Base-by-base conservation (phyloP, 768 basidiomycete species). In the Boletus edulis region DNA sequence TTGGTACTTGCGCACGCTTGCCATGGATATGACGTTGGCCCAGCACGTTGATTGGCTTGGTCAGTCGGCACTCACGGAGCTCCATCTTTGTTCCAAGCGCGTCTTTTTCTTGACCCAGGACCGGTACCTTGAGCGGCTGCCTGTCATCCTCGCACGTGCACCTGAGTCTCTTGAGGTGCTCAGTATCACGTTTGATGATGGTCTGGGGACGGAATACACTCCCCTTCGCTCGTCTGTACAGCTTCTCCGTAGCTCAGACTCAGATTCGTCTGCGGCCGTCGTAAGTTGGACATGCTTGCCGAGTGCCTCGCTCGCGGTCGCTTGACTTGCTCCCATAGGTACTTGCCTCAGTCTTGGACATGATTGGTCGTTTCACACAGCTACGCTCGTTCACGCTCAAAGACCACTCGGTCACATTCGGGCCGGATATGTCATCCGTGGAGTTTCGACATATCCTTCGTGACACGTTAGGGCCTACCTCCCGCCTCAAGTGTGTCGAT, bases 81-180 rank as follows among this genome's bases (percentile, higher is more conserved):
- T 64, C 18, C 31, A 15, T 11, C 6, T 39, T 17, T 17, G 13
- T 20, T 3, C 13, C 15, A 5, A 35, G 3, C 34, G 34, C 4
- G 2, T 14, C 5, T 35, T 35, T 35, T 14, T 35, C 14, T 14
- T 12, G n/a, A 3, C 1, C 15, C 27, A 7, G 7, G 17, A 35
- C 2, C 1, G 37, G 22, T 31, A 9, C 50, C 22, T 31, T n/a
- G 1, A 17, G 5, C 4, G 3, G 10, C 3, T 56, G 15, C 43
- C 20, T 20, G 2, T 17, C 20, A 6, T 49, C 17, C 51, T 60
- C 35, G 13, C 45, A 32, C 17, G 13, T 14, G 42, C 40, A 18
- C 51, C 51, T 42, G 38, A 8, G 31, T 48, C 53, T 38, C 11
- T 63, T 24, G 49, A 46, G 40, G 7, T 24, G 12, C 32, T 63